Evolutionary conservation across 148 eudicot species (phyloP).

Genomic region (Persicaria tinctoria): DNA sequence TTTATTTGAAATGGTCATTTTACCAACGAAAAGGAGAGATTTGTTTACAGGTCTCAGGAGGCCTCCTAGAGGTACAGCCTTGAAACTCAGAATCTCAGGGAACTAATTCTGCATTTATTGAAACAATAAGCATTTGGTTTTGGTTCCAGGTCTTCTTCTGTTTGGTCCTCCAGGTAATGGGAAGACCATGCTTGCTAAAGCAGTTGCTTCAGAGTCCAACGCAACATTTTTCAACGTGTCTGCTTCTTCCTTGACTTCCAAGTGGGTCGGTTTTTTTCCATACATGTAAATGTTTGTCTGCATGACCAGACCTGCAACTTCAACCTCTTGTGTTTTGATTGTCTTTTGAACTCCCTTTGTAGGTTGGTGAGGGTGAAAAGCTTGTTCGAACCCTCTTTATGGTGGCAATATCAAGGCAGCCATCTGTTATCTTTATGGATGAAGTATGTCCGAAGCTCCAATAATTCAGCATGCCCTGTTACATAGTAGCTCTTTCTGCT

Average conservation of each 20-base stretch:
- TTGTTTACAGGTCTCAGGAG: constrained; percentile 93
- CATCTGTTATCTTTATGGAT: constrained; percentile 96
- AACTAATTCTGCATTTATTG: not conserved
- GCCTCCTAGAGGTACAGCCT: constrained; percentile 75
- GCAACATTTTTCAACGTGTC: constrained; percentile 96
- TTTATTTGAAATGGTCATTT: constrained; percentile 85
- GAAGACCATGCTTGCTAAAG: constrained; percentile 98
- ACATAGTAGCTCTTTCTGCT: not conserved
- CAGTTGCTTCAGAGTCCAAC: constrained; percentile 94
- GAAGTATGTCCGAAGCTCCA: constrained; percentile 42
- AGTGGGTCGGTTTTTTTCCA: constrained; percentile 30
- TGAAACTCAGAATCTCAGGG: constrained; percentile 8
- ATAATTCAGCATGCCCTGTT: not conserved
- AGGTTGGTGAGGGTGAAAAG: constrained; percentile 99
- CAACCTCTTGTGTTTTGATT: constrained; percentile 10
- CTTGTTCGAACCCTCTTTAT: constrained; percentile 89
- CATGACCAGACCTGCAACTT: not conserved
- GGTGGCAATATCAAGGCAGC: constrained; percentile 86
- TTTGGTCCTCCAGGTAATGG: constrained; percentile 99
- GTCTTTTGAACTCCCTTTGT: constrained; percentile 17
- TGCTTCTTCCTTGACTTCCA: constrained; percentile 93
- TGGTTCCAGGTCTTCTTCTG: constrained; percentile 70
- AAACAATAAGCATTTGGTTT: constrained; percentile 6
- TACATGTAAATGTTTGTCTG: not conserved
- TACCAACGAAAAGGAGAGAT: constrained; percentile 91